Evolutionary conservation across 805 yeast species (phyloP), one percentile per base, ranked within the genome.

Genomic region (Spathaspora girioi): DNA sequence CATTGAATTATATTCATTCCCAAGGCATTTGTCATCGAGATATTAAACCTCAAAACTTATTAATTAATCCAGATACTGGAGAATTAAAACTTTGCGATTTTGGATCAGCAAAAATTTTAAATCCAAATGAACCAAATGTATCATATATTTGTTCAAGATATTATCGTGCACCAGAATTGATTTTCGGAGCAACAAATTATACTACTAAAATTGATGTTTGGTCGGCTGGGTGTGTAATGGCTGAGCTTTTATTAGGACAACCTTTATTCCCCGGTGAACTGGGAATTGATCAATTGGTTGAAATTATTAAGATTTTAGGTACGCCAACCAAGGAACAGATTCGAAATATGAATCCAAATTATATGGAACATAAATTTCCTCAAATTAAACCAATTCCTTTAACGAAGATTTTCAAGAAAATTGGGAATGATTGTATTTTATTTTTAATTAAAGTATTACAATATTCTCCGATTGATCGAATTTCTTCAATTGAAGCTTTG

Each of bases 191-290:
- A 12, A 87, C 96, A 26, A 89, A 92, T 69, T 94, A 94, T 70
- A 90, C 98, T 7, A 91, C 97, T 29, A 92, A 93, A 68, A 94
- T 94, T 58, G 99, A 94, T 67, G 83, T 94, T 46, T 94, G 99
- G 99, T 89, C 97, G 12, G 90, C 96, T 12, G 97, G 97, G 18
- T 94, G 99, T 75, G 99, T 94, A 19, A 91, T 94, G 89, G 98
- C 98, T 4, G 99, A 94, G 71, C 75, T 94, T 62, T 82, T 92
- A 56, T 78, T 94, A 51, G 98, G 99, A 15, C 97, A 91, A 67
- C 99, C 99, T 12, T 75, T 94, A 57, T 94, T 94, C 73, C 99
- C 99, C 11, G 99, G 99, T 44, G 98, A 94, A 67, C 85, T 92
- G 54, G 98, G 99, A 38, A 93, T 94, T 53, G 99, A 94, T 68